phyloP scores from a whole-genome alignment of 2,329 filamentous ascomycete genomes.

The Microcera coccophila region DNA sequence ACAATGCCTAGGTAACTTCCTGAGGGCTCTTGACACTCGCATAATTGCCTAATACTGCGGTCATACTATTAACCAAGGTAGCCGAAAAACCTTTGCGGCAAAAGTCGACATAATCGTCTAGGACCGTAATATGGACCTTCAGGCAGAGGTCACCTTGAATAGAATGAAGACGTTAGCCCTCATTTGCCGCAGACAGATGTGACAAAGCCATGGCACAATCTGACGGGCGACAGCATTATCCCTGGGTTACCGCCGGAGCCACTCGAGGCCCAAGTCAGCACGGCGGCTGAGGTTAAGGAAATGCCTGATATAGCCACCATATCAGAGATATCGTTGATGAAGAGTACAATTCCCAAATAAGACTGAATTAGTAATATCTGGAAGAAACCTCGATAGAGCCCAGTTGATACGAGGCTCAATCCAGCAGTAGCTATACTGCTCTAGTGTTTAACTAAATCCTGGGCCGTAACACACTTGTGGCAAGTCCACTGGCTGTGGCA shows the following conservation, averaged over 20 bases:
- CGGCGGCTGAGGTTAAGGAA: slow-evolving; percentile 8
- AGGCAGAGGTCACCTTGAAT: slow-evolving; percentile 2
- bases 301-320: slow-evolving; percentile 2
- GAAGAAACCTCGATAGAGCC: slow-evolving; percentile 5
- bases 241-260: slow-evolving; percentile 1
- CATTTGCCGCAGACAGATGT: slow-evolving; percentile 7
- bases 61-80: slow-evolving; percentile 2
- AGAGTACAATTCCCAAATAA: slow-evolving; percentile 7
- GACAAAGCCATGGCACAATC: slow-evolving; percentile 6
- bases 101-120: slow-evolving; percentile 4
- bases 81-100: slow-evolving; percentile 5
- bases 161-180: slow-evolving; percentile 4
- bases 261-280: slow-evolving; percentile 5
- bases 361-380: slow-evolving; percentile 3
- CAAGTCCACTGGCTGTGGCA: neutral
- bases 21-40: slow-evolving; percentile 4
- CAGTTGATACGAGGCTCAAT: slow-evolving; percentile 8
- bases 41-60: slow-evolving; percentile 2
- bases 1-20: slow-evolving; percentile 2
- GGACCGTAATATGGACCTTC: neutral
- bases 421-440: slow-evolving; percentile 8
- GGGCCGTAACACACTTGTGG: slow-evolving; percentile 2
- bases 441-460: slow-evolving; percentile 7
- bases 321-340: slow-evolving; percentile 5
- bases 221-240: slow-evolving; percentile 1